A percentile compares a stretch with the other conserved stretches of the same genome.
These are phyloP conservation scores for Aristolochia californica DNA, from an alignment of 164 flowering plant species.

Conservation along the genomic window DNA sequence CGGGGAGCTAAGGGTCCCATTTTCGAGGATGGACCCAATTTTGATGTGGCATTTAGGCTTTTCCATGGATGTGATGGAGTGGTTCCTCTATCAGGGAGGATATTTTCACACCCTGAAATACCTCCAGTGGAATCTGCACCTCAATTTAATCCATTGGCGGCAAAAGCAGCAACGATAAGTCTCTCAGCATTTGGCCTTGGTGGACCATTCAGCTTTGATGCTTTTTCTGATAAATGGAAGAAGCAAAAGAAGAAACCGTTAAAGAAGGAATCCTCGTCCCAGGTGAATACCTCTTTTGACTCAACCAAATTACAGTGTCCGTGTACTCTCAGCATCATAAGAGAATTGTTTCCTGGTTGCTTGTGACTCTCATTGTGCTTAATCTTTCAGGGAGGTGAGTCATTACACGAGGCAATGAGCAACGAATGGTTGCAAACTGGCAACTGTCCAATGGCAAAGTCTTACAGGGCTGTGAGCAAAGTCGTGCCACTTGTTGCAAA, in stretches of 20 bases:
- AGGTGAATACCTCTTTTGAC: constrained; percentile 26
- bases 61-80: constrained; percentile 96
- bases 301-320: not conserved
- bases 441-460: constrained; percentile 92
- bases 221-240: constrained; percentile 59
- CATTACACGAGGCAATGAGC: constrained; percentile 81
- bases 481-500: constrained; percentile 86
- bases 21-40: constrained; percentile 94
- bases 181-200: constrained; percentile 83
- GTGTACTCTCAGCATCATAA: not conserved
- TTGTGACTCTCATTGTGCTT: not conserved
- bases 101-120: constrained; percentile 25
- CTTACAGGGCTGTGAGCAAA: constrained; percentile 73
- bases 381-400: constrained; percentile 39
- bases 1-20: constrained; percentile 73
- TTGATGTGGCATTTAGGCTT: constrained; percentile 83
- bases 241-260: constrained; percentile 50
- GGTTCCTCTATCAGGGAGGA: constrained; percentile 79
- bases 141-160: constrained; percentile 86
- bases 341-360: not conserved
- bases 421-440: constrained; percentile 89
- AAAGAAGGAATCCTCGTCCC: constrained; percentile 46
- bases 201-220: constrained; percentile 80
- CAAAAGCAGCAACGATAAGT: constrained; percentile 92
- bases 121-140: constrained; percentile 28